These are phyloP conservation scores for Heliamphora exappendiculata DNA, from an alignment of 148 eudicot genomes.

Conservation along the genomic window DNA sequence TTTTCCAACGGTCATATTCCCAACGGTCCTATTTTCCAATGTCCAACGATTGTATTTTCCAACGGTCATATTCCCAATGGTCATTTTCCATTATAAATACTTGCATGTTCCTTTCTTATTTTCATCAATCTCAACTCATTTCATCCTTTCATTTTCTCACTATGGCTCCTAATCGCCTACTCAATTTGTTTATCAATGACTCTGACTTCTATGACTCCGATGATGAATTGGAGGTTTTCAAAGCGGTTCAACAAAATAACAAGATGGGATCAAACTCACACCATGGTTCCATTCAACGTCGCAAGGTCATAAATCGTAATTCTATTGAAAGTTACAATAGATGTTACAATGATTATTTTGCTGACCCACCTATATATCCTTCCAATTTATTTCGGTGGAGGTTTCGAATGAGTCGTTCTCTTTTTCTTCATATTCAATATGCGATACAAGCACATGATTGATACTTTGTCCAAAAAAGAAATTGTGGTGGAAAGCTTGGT, in stretches of 20 bases:
- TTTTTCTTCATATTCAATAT: slow-evolving; percentile 1
- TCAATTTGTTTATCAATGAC: not conserved
- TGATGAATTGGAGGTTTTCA: not conserved
- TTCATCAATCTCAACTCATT: no score
- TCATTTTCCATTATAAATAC: no score
- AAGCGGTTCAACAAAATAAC: not conserved
- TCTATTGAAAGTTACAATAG: not conserved
- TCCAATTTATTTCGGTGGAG: not conserved
- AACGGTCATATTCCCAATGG: no score
- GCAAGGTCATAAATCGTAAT: not conserved
- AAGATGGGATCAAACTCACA: not conserved
- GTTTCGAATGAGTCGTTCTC: not conserved
- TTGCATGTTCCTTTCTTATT: no score
- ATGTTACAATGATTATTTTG: no score
- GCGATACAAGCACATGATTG: not conserved
- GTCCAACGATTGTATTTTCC: no score
- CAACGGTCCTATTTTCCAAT: no score
- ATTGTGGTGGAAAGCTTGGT: not conserved
- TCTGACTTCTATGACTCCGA: not conserved
- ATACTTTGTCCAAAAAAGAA: not conserved
- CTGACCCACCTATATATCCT: not conserved
- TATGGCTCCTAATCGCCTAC: not conserved
- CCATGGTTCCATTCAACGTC: not conserved
- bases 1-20: no score
- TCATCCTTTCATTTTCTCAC: not conserved